Percentiles rank a stretch among this genome's conserved stretches.
These are phyloP conservation scores for Linaria vulgaris DNA, from an alignment of 257 asterid genomes.

Conservation along the genomic window DNA sequence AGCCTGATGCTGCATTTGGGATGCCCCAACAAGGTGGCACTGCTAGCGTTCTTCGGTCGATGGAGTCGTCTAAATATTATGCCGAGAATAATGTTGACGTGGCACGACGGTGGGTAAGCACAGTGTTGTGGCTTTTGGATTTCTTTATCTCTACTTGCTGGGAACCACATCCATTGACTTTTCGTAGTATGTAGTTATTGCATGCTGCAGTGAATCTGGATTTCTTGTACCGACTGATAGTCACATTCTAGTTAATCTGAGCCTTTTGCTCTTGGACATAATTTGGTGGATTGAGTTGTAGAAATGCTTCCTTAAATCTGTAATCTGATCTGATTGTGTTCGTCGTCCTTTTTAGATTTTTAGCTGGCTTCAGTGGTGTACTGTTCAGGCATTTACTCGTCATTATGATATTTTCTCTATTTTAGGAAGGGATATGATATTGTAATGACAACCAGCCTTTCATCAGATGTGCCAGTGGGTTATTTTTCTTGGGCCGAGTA, in stretches of 20 bases:
- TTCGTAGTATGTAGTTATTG: too few species aligned
- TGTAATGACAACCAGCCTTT: conserved; percentile 96
- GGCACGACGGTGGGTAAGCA: conserved; percentile 99
- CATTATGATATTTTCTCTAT: conserved; percentile 12
- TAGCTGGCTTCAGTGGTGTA: conserved; percentile 1
- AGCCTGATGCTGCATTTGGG: conserved; percentile 78
- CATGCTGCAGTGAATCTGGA: too few species aligned
- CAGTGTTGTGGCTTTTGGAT: conserved; percentile 37
- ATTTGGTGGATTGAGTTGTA: neutral
- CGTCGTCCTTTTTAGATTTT: neutral
- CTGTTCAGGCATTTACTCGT: neutral
- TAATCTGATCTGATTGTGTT: neutral
- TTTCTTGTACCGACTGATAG: too few species aligned
- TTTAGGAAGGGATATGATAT: conserved; percentile 74
- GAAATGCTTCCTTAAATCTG: neutral
- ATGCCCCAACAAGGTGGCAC: conserved; percentile 42
- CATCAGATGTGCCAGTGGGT: conserved; percentile 99
- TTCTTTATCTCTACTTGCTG: neutral
- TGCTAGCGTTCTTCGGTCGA: conserved; percentile 71
- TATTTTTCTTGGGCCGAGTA: conserved; percentile 99
- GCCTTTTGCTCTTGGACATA: too few species aligned
- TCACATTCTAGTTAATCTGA: too few species aligned
- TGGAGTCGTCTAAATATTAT: conserved; percentile 89
- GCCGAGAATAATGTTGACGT: conserved; percentile 59
- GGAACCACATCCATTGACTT: too few species aligned